Conservation (phyloP, 257 asterid species). For the Salvia hispanica region DNA sequence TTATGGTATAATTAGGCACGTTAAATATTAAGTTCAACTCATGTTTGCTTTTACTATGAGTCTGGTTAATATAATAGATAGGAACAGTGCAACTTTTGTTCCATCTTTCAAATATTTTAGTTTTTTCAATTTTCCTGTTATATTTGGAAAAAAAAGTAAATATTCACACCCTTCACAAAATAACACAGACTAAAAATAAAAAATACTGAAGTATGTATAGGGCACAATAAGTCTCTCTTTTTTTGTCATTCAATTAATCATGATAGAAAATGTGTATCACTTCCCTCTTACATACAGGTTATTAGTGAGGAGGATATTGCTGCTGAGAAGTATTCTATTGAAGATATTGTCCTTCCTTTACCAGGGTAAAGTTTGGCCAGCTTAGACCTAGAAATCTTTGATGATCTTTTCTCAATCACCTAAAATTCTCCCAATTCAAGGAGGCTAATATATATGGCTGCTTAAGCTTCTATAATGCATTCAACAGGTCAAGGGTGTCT, state of each 20-base stretch:
- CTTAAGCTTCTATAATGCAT: conserved; percentile 24
- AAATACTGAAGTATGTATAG: no score
- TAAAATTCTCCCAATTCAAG: background rate
- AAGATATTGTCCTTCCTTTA: conserved; percentile 89
- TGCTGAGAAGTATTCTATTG: conserved; percentile 62
- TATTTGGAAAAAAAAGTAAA: no score
- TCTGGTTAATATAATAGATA: no score
- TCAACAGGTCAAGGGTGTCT: conserved; percentile 78
- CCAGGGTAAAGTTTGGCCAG: conserved; percentile 68
- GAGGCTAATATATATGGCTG: conserved; percentile 21
- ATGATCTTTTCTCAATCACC: conserved; percentile 16
- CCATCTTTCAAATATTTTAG: no score
- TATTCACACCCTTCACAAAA: no score
- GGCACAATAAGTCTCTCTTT: no score
- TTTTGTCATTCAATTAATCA: background rate
- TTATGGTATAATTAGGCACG: no score
- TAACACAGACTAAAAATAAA: no score
- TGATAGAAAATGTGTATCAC: conserved; percentile 22
- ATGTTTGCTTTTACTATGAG: no score
- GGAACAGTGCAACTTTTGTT: no score
- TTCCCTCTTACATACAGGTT: conserved; percentile 50
- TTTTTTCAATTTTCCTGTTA: no score
- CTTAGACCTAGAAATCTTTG: conserved; percentile 26
- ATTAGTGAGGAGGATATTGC: conserved; percentile 69
- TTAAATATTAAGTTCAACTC: no score